Evolutionary conservation across 768 basidiomycete species (phyloP).

Genomic region (Coprinopsis strossmayeri): DNA sequence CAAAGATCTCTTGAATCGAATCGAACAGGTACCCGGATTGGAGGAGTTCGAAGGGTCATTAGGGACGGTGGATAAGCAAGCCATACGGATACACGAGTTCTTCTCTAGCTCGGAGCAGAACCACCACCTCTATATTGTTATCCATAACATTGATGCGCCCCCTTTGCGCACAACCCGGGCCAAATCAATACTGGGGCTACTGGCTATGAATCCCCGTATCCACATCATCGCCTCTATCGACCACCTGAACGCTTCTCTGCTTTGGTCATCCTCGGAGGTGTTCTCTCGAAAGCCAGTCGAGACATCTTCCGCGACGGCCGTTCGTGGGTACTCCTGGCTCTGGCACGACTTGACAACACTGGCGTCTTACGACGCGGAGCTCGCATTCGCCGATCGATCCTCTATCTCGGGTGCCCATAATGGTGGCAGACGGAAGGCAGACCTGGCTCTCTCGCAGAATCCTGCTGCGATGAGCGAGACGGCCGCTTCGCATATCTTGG

Average conservation of each 20-base stretch:
- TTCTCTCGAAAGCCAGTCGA: slow-evolving; percentile 42
- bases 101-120: slow-evolving; percentile 36
- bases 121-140: slow-evolving; percentile 62
- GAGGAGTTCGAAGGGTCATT: slow-evolving; percentile 27
- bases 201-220: slow-evolving; percentile 69
- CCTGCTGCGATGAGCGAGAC: slow-evolving; percentile 61
- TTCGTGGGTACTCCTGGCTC: slow-evolving; percentile 64
- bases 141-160: slow-evolving; percentile 86
- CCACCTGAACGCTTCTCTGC: slow-evolving; percentile 74
- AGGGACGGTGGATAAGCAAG: slow-evolving; percentile 49
- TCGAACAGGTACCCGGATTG: slow-evolving; percentile 46
- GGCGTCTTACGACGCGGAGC: slow-evolving; percentile 72
- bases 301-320: slow-evolving; percentile 15
- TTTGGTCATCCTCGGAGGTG: slow-evolving; percentile 73
- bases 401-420: slow-evolving; percentile 50
- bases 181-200: slow-evolving; percentile 59
- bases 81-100: slow-evolving; percentile 58
- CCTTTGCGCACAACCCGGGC: slow-evolving; percentile 58
- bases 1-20: slow-evolving; percentile 59
- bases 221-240: slow-evolving; percentile 85
- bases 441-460: slow-evolving; percentile 24
- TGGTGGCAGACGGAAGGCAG: slow-evolving; percentile 31
- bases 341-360: slow-evolving; percentile 93
- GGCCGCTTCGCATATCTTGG: slow-evolving; percentile 74
- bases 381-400: slow-evolving; percentile 58